Percentiles rank a stretch among this genome's conserved stretches.
These are phyloP conservation scores for Cicer arietinum DNA, from an alignment of 306 rosid species.

Conservation along the genomic window DNA sequence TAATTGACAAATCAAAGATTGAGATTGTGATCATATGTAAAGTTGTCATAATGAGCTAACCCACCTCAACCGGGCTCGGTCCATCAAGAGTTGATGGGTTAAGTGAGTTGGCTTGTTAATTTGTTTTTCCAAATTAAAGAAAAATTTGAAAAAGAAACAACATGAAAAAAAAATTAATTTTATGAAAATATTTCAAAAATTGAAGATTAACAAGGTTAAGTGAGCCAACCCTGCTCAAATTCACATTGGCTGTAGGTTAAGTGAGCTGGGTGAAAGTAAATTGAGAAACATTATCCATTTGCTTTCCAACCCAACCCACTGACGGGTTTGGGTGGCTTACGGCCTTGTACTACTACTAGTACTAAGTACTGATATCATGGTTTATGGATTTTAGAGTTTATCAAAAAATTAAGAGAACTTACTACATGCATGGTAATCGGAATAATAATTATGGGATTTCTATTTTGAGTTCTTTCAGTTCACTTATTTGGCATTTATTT, in stretches of 20 bases:
- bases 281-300: neutral
- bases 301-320: neutral
- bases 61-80: neutral
- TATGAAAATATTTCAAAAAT: too few species aligned
- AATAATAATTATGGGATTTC: neutral
- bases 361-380: conserved; percentile 6
- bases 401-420: neutral
- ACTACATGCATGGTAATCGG: too few species aligned
- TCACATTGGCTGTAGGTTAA: neutral
- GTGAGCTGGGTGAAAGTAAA: neutral
- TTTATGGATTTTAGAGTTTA: neutral
- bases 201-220: neutral
- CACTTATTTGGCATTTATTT: neutral
- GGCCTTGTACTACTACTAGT: neutral
- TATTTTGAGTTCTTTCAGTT: conserved; percentile 17
- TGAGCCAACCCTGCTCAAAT: neutral
- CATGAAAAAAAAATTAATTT: too few species aligned
- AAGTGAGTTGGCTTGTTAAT: neutral
- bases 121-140: too few species aligned
- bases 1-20: neutral
- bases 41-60: neutral
- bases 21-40: neutral
- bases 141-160: too few species aligned
- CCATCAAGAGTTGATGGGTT: neutral
- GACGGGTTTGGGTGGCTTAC: too few species aligned